Percentiles rank a stretch among this genome's conserved stretches.
Conservation (phyloP, 108 stramenopile genomes). For the Cylindrotheca closterium region DNA sequence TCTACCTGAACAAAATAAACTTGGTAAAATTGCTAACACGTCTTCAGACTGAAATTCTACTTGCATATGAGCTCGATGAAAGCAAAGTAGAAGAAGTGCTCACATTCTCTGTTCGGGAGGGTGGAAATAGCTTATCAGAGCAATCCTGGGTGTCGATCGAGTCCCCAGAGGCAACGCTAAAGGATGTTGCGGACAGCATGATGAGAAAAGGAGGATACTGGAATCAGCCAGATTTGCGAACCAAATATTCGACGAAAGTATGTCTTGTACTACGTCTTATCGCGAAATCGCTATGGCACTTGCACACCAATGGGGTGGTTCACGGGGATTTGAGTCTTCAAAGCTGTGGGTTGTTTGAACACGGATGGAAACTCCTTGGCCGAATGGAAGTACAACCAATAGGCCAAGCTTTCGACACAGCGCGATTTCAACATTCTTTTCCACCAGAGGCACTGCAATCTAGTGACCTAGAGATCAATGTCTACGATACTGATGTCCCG, state of each 20-base stretch:
- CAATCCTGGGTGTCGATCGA: conserved; percentile 64
- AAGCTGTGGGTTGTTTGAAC: conserved; percentile 68
- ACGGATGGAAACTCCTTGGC: conserved; percentile 70
- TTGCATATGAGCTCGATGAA: conserved; percentile 26
- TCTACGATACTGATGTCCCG: conserved; percentile 15
- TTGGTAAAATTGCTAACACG: neutral
- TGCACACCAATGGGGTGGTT: conserved; percentile 64
- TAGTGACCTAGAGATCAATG: conserved; percentile 1
- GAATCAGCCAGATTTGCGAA: conserved; percentile 34
- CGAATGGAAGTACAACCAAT: conserved; percentile 43
- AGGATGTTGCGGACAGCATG: conserved; percentile 67
- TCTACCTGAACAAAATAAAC: too few species aligned
- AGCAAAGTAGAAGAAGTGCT: conserved; percentile 58
- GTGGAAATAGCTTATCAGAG: conserved; percentile 19
- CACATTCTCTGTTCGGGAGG: conserved; percentile 33
- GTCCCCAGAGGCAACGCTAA: conserved; percentile 50
- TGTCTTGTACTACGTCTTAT: conserved; percentile 54
- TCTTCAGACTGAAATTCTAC: conserved; percentile 18
- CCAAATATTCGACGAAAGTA: conserved; percentile 59
- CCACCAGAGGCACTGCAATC: conserved; percentile 68
- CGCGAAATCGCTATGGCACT: conserved; percentile 56
- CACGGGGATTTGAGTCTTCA: conserved; percentile 63
- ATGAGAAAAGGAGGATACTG: conserved; percentile 50
- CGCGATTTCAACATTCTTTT: conserved; percentile 42
- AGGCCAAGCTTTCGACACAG: conserved; percentile 41